Base-by-base conservation (phyloP, 306 rosid genomes). In the Fragaria iinumae region DNA sequence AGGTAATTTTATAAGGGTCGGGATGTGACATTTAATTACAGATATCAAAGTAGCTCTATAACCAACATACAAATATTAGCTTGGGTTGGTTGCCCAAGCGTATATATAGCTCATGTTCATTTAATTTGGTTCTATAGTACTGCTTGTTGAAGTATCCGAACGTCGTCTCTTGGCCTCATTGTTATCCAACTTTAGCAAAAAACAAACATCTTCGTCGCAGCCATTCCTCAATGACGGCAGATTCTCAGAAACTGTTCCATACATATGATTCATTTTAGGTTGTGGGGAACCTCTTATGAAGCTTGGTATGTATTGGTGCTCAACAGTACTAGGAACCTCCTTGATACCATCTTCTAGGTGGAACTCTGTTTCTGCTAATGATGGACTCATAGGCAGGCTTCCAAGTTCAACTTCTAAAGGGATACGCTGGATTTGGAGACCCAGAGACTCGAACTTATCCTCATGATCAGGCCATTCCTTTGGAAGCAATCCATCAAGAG, bases 301-400 rank as follows among this genome's bases (percentile, higher is more conserved):
- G 83, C 97, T 92, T 3, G 99, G 97, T 71, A 95, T 95, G 65
- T 92, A 95, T 84, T 95, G 99, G 79, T 87, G 99, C 71, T 95
- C 99, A 0, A 95, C 76, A 57, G 41, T 38, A 38, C 92, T 95
- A 0, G 92, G 93, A 80, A 83, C 91, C 64, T 59, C 85, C 83
- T 83, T 88, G 82, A 79, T 64, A 14, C 90, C 92, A 34, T 88
- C 89, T 87, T 92, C 99, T 29, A 95, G 82, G 65, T 84, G 88
- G 81, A 95, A 92, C 64, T 89, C 93, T 10, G 93, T 77, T 72
- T 89, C 94, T 74, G 85, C 77, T 21, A 73, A 79, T 10, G 88
- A 69, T 9, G 87, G 87, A 62, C 91, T 91, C 78, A 72, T 74
- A 43, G 87, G 83, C 56, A 77, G 83, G 83, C 87, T 79, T 78